A percentile compares a stretch with the other conserved stretches of the same genome.
phyloP scores from a whole-genome alignment of 805 yeast genomes.

The Wickerhamomyces tratensis region DNA sequence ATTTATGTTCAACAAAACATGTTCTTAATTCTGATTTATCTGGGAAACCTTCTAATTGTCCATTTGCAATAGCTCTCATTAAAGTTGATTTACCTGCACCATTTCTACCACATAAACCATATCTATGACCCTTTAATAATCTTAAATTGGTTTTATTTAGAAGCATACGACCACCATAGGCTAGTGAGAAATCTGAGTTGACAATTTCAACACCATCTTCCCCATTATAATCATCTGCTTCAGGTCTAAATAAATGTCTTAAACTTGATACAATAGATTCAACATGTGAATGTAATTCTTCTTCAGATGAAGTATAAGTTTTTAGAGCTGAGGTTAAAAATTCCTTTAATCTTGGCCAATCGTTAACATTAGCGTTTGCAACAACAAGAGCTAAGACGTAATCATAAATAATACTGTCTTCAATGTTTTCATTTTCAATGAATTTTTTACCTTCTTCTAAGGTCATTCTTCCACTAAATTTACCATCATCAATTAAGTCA shows the following conservation, averaged over 20 bases:
- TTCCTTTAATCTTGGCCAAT: conserved; percentile 53
- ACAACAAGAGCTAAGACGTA: conserved; percentile 47
- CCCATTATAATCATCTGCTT: conserved; percentile 44
- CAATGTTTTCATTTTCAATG: conserved; percentile 21
- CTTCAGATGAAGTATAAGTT: conserved; percentile 26
- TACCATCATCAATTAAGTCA: conserved; percentile 67
- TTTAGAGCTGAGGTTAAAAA: conserved; percentile 35
- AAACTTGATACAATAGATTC: conserved; percentile 36
- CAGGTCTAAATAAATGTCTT: conserved; percentile 44
- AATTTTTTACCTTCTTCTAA: conserved; percentile 41
- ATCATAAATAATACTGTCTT: conserved; percentile 29
- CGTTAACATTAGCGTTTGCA: conserved; percentile 63
- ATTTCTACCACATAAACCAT: conserved; percentile 95
- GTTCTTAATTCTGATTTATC: conserved; percentile 78
- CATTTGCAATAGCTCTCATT: conserved; percentile 94
- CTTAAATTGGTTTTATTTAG: conserved; percentile 86
- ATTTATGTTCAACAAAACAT: conserved; percentile 93
- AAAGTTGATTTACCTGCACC: conserved; percentile 98
- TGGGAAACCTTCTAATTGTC: conserved; percentile 97
- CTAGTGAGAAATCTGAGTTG: conserved; percentile 89
- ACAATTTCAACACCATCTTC: conserved; percentile 88
- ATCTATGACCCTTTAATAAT: conserved; percentile 88
- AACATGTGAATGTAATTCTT: conserved; percentile 28
- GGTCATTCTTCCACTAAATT: conserved; percentile 67
- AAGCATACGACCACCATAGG: conserved; percentile 96